Conservation (phyloP, 1,139 yeast species). For the Hemisphaericaspora xylofermentans region DNA sequence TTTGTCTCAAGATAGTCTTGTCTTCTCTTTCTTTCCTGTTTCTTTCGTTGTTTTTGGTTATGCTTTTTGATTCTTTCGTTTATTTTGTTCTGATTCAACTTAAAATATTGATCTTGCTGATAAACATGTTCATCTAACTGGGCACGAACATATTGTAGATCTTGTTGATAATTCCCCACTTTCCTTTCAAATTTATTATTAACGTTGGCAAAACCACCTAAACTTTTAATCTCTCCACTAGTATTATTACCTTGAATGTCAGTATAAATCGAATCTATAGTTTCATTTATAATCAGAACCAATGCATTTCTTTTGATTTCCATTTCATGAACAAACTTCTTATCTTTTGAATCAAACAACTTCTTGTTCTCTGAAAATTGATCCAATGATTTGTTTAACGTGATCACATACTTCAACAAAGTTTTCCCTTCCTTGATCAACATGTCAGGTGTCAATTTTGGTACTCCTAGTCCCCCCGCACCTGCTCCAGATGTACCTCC, state of each 20-base stretch:
- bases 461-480: not conserved
- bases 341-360: slow-evolving; percentile 11
- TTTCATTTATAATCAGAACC: slow-evolving; percentile 31
- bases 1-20: slow-evolving; percentile 11
- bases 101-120: slow-evolving; percentile 18
- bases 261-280: slow-evolving; percentile 29
- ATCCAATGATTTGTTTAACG: slow-evolving; percentile 19
- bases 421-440: slow-evolving; percentile 33
- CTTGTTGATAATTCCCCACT: slow-evolving; percentile 27
- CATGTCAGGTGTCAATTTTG: slow-evolving; percentile 25
- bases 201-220: slow-evolving; percentile 1
- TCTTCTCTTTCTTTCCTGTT: slow-evolving; percentile 5
- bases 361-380: slow-evolving; percentile 14
- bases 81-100: slow-evolving; percentile 5
- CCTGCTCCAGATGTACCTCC: not conserved
- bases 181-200: slow-evolving; percentile 23
- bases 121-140: slow-evolving; percentile 31
- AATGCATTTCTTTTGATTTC: slow-evolving; percentile 26
- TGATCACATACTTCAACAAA: slow-evolving; percentile 31
- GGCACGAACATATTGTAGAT: slow-evolving; percentile 27
- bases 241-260: slow-evolving; percentile 17
- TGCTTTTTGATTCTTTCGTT: slow-evolving; percentile 3
- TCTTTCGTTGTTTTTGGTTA: slow-evolving; percentile 3
- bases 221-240: not conserved
- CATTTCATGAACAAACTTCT: slow-evolving; percentile 10